A percentile compares a stretch with the other conserved stretches of the same genome.
Evolutionary conservation across 306 rosid species (phyloP).

Genomic region (Urtica urens): DNA sequence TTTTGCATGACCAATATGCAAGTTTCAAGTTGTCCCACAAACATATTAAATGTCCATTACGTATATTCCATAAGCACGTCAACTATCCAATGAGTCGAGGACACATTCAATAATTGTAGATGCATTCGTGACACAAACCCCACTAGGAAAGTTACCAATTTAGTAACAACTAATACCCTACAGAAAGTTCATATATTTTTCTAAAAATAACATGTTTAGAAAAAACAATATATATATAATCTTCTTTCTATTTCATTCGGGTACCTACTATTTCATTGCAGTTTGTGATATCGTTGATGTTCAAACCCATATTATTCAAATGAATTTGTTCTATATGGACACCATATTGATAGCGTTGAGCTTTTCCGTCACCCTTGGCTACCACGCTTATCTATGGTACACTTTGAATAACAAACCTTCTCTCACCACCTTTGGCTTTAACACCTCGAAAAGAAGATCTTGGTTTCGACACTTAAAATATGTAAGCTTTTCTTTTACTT

Average conservation of each 20-base stretch:
- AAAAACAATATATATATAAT: too few species aligned
- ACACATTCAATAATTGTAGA: neutral
- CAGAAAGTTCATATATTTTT: too few species aligned
- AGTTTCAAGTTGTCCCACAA: neutral
- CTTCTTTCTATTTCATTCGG: too few species aligned
- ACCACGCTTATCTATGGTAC: slow-evolving; percentile 63
- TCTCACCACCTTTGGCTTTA: slow-evolving; percentile 42
- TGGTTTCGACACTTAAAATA: slow-evolving; percentile 42
- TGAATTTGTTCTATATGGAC: slow-evolving; percentile 43
- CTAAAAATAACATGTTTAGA: neutral
- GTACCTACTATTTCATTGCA: too few species aligned
- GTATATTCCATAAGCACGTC: slow-evolving; percentile 27
- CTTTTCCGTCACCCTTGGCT: slow-evolving; percentile 39
- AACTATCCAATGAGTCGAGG: neutral
- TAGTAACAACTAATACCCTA: too few species aligned
- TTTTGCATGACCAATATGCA: neutral
- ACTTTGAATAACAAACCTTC: slow-evolving; percentile 52
- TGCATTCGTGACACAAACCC: slow-evolving; percentile 15
- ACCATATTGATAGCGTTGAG: slow-evolving; percentile 52
- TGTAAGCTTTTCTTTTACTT: slow-evolving; percentile 24
- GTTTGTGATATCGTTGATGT: too few species aligned
- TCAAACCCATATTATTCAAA: too few species aligned
- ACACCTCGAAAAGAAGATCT: slow-evolving; percentile 31
- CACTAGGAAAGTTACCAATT: neutral
- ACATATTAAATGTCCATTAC: slow-evolving; percentile 28